Conservation (phyloP, 2,329 filamentous ascomycete species). For the Xylariaceae sp. region DNA sequence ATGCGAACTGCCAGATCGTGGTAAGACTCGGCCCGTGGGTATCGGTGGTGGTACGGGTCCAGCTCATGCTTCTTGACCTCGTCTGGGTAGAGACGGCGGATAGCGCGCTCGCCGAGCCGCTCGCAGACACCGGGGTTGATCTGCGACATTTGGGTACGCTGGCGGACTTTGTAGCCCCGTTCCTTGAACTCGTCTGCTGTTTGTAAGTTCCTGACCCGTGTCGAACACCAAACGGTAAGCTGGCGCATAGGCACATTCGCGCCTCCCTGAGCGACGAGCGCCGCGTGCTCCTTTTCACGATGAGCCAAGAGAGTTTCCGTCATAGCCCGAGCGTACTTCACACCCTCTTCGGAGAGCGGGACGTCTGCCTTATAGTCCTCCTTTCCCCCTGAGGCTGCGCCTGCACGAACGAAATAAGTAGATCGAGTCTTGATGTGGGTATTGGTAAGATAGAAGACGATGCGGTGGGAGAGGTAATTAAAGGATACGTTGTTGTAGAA, state of each 20-base stretch:
- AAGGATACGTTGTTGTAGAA: slow-evolving; percentile 97
- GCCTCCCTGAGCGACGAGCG: slow-evolving; percentile 63
- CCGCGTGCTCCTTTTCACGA: slow-evolving; percentile 72
- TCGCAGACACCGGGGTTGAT: slow-evolving; percentile 95
- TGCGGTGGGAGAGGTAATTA: slow-evolving; percentile 91
- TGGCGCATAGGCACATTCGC: slow-evolving; percentile 66
- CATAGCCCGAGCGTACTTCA: slow-evolving; percentile 79
- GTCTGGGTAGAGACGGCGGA: slow-evolving; percentile 77
- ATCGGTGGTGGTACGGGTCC: slow-evolving; percentile 95
- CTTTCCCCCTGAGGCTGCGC: slow-evolving; percentile 71
- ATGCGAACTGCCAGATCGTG: slow-evolving; percentile 97
- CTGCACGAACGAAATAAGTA: slow-evolving; percentile 88
- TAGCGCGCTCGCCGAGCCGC: slow-evolving; percentile 78
- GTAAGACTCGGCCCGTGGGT: slow-evolving; percentile 95
- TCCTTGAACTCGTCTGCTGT: slow-evolving; percentile 78
- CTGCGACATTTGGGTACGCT: slow-evolving; percentile 94
- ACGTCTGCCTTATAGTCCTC: slow-evolving; percentile 91
- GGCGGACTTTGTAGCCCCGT: slow-evolving; percentile 77
- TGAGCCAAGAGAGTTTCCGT: slow-evolving; percentile 76
- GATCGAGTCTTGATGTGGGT: slow-evolving; percentile 92
- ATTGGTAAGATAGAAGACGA: slow-evolving; percentile 97
- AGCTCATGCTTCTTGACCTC: slow-evolving; percentile 89
- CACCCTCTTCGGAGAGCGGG: slow-evolving; percentile 72
- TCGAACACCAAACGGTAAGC: slow-evolving; percentile 92
- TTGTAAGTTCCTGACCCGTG: slow-evolving; percentile 81